Base-by-base conservation (phyloP, 305 asterid species). In the Fraxinus latifolia region DNA sequence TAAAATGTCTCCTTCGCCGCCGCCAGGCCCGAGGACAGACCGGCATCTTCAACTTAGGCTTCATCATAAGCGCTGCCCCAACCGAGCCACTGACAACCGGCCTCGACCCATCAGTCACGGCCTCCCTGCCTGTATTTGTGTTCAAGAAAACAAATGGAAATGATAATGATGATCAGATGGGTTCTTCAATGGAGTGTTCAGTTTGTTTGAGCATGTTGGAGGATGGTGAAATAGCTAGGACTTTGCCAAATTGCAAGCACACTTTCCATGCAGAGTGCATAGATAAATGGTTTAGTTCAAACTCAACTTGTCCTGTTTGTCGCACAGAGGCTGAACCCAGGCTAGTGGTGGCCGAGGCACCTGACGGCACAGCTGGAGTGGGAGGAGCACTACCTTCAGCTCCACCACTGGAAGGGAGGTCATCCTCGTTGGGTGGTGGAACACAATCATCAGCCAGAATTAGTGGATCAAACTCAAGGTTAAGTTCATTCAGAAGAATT, bases 401-500 rank as follows among this genome's bases (percentile, higher is more conserved):
- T 72, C 87, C 86, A 0, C 79, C 84, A 1, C n/a, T 77, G 7
- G 86, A 84, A 76, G 88, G 85, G 58, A 21, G 50, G 50, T 39
- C 50, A 39, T 39, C 50, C 3, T 72, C 62, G 2, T 76, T 84
- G 8, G 62, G 29, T 32, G 53, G 83, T 29, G 87, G 81, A 19
- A 7, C n/a, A 0, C 78, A 36, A 36, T 34, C 82, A 9, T 73
- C 83, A 1, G 73, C 84, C 9, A 86, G 82, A 81, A 25, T 82
- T 5, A 77, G 78, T 67, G 87, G 83, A 33, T 83, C 88, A 21
- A 87, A 83, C 70, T 84, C 76, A 4, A 75, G 85, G 33, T 82
- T 89, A 80, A 83, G 90, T 81, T 89, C 92, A 0, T 89, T 89
- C n/a, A 81, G 89, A 72, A 70, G 83, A 50, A 89, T 89, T 79